Evolutionary conservation across 495 filamentous ascomycete genomes (phyloP).

Genomic region (Hyaloscypha bicolor): DNA sequence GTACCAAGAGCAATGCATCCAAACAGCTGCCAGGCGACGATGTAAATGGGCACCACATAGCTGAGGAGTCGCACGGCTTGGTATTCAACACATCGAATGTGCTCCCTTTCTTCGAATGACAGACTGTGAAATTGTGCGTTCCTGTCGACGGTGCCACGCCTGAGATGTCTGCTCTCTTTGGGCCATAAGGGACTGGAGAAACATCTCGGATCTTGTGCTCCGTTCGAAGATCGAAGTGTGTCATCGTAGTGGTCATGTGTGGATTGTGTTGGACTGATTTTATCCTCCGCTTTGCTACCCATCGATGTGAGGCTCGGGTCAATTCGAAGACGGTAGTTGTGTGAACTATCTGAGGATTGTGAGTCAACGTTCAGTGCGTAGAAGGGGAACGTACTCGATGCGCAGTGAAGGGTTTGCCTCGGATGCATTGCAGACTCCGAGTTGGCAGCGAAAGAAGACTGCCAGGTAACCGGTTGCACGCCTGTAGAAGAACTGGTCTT

Average conservation of each 20-base stretch:
- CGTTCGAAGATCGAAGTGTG: background rate
- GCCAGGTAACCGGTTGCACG: background rate
- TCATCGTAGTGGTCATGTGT: background rate
- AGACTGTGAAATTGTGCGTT: constrained; percentile 76
- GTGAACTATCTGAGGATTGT: background rate
- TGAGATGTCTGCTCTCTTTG: background rate
- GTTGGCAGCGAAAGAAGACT: background rate
- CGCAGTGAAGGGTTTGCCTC: constrained; percentile 4
- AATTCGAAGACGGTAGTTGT: background rate
- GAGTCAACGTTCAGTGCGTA: background rate
- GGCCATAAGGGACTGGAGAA: background rate
- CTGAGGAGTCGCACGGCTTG: constrained; percentile 69
- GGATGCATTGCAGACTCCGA: background rate
- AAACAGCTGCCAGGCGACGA: constrained; percentile 65
- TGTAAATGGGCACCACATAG: constrained; percentile 74
- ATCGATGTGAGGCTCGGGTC: background rate
- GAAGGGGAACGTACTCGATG: background rate
- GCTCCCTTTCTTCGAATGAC: constrained; percentile 63
- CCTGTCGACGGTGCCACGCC: constrained; percentile 11
- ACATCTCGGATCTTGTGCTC: background rate
- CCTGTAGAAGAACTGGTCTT: constrained; percentile 17
- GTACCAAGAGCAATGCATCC: constrained; percentile 69
- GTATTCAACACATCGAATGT: constrained; percentile 79
- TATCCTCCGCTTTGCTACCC: background rate
- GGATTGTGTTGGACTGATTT: background rate